Conservation (phyloP, 495 filamentous ascomycete genomes). For the Tuber magnatum region DNA sequence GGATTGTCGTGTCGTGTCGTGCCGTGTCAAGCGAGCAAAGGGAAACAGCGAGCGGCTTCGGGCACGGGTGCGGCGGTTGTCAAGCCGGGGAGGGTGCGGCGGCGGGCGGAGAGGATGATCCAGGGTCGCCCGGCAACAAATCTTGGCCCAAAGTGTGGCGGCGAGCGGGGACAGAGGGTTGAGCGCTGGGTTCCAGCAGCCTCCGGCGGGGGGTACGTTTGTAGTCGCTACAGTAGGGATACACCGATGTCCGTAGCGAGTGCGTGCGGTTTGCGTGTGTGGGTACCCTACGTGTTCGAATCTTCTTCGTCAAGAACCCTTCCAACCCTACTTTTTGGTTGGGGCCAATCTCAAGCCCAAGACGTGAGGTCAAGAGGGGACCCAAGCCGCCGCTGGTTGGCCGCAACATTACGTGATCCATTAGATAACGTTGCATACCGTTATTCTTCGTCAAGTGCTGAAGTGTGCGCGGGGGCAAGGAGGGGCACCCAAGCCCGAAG, state of each 20-base stretch:
- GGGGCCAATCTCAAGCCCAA: not conserved
- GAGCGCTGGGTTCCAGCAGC: not conserved
- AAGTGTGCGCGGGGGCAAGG: constrained; percentile 31
- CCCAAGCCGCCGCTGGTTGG: constrained; percentile 19
- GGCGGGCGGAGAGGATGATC: constrained; percentile 1
- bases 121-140: not conserved
- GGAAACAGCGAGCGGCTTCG: constrained; percentile 42
- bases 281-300: constrained; percentile 15
- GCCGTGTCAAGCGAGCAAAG: constrained; percentile 42
- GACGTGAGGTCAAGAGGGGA: constrained; percentile 10
- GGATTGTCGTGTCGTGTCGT: constrained; percentile 36
- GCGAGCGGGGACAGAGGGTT: not conserved
- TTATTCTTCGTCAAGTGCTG: constrained; percentile 18
- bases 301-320: not conserved
- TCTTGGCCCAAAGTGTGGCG: not conserved
- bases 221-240: not conserved
- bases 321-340: not conserved
- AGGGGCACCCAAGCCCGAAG: constrained; percentile 23
- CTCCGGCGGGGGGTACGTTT: not conserved
- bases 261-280: constrained; percentile 1
- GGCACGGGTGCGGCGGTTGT: constrained; percentile 29
- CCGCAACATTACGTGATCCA: constrained; percentile 8
- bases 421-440: constrained; percentile 3
- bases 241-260: not conserved
- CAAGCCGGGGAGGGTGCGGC: constrained; percentile 21